Evolutionary conservation across 352 stramenopile genomes (phyloP), one percentile per base, ranked within the genome.

Genomic region (Pythium aphanidermatum): DNA sequence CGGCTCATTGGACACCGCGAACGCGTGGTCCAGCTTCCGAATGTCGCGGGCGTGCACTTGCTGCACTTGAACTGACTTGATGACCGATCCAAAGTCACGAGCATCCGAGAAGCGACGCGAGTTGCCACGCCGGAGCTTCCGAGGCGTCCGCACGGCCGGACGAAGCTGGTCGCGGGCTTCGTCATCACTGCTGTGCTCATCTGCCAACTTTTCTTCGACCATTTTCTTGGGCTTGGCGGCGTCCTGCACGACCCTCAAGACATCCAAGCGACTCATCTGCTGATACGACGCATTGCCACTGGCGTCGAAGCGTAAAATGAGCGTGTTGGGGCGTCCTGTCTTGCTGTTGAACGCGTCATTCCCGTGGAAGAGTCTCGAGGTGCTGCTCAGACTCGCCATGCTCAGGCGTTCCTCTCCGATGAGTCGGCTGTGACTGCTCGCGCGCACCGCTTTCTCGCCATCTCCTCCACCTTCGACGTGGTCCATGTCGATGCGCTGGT

Each of bases 221-320:
- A 35, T 11, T 5, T 17, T n/a, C 35, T 58, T 58, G 4, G 60
- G 53, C 33, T 55, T 63, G 26, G 68, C 71, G 10, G 66, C 71
- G 17, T 81, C 63, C 28, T 80, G 65, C 9, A 63, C 68, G 60
- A 83, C 70, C 31, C 66, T 58, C 9, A 83, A 62, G 17, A 83
- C 64, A n/a, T 83, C 71, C 16, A 63, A 43, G 2, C 71, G 71
- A 57, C 66, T 76, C 63, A 83, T 69, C 40, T 79, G 65, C 39
- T 74, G 61, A 30, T 81, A 45, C 3, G 55, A 68, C 2, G 65
- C 61, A 35, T 59, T 60, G 28, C 71, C 71, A 23, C 75, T 57
- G 2, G 38, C 37, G 31, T 78, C 63, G 45, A 83, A 83, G 20
- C 69, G 23, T 46, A 83, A 58, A 25, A 68, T 28, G 11, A 43